Base-by-base conservation (phyloP, 108 stramenopile species). In the Nitzschia sp. region DNA sequence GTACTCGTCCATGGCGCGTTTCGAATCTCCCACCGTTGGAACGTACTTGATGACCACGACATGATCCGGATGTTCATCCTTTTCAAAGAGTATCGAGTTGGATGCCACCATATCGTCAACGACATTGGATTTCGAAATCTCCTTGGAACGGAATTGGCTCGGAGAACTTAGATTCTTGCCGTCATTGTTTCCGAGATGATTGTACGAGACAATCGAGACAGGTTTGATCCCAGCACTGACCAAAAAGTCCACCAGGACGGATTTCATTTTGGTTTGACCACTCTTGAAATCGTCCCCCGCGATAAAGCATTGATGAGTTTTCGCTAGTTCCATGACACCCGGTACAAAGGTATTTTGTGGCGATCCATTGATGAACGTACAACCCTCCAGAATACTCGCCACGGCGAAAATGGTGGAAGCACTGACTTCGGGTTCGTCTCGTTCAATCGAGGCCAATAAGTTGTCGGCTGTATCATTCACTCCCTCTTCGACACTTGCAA, bases 331-430 rank as follows among this genome's bases (percentile, higher is more conserved):
- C 45, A 96, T 64, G 46, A 96, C 93, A 11, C 95, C 97, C n/a
- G 98, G 98, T n/a, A 99, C 97, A 67, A 99, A 97, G 9, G 97
- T 97, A 81, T 99, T 99, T 73, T 99, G 98, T 1, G 98, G 98
- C 3, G 95, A 96, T 19, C 98, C 98, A 73, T 99, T 99, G 86
- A 99, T 97, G 82, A 95, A 99, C 5, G 90, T 87, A 72, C 92
- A 95, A 22, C 96, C 96, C 76, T 97, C 97, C 73, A 97, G 64
- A 66, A 98, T 96, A 13, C 95, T 91, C 19, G 98, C 97, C 4
- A 97, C 94, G 6, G 98, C 97, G 71, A 96, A 98, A 32, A 99
- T 78, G 22, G 96, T 97, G 4, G 96, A 97, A 19, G 98, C 95
- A 67, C 96, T 96, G 25, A 98, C 77, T 81, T 97, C 97, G 2